Percentiles rank a stretch among this genome's conserved stretches.
These are phyloP conservation scores for Neonectria coccinea DNA, from an alignment of 2,329 filamentous ascomycete species.

Conservation along the genomic window DNA sequence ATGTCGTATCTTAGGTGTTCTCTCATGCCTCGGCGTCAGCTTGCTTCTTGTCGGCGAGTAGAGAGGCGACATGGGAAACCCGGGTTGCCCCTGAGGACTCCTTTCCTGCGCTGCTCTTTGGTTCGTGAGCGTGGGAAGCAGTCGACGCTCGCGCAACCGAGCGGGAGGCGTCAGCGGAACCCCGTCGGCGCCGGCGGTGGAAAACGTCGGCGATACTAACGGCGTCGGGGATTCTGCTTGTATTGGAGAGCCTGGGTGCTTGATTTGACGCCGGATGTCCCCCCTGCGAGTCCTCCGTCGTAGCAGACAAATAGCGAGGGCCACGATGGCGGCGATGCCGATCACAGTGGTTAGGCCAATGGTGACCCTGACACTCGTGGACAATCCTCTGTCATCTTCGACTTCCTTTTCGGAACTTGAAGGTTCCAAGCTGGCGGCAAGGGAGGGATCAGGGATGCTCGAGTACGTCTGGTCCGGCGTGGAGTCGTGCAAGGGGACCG, in stretches of 20 bases:
- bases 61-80: slow-evolving; percentile 55
- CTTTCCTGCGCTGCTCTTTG: slow-evolving; percentile 6
- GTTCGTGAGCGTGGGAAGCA: slow-evolving; percentile 49
- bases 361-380: slow-evolving; percentile 57
- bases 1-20: slow-evolving; percentile 29
- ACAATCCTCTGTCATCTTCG: slow-evolving; percentile 41
- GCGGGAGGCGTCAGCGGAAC: slow-evolving; percentile 58
- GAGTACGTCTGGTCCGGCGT: slow-evolving; percentile 32
- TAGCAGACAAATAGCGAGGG: slow-evolving; percentile 53
- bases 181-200: slow-evolving; percentile 38
- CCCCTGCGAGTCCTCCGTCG: slow-evolving; percentile 42
- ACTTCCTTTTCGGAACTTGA: slow-evolving; percentile 18
- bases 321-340: slow-evolving; percentile 52
- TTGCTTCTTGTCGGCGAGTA: slow-evolving; percentile 53
- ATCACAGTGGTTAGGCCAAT: slow-evolving; percentile 58
- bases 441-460: slow-evolving; percentile 35
- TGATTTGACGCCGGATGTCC: slow-evolving; percentile 31
- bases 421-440: slow-evolving; percentile 29
- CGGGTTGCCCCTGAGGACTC: slow-evolving; percentile 29
- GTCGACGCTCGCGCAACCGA: slow-evolving; percentile 60
- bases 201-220: slow-evolving; percentile 54
- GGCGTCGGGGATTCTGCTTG: slow-evolving; percentile 55
- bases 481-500: slow-evolving; percentile 20
- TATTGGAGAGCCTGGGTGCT: slow-evolving; percentile 40
- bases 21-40: slow-evolving; percentile 50